These are phyloP conservation scores for Claviceps sp. DNA, from an alignment of 2,329 filamentous ascomycete genomes.

Conservation along the genomic window DNA sequence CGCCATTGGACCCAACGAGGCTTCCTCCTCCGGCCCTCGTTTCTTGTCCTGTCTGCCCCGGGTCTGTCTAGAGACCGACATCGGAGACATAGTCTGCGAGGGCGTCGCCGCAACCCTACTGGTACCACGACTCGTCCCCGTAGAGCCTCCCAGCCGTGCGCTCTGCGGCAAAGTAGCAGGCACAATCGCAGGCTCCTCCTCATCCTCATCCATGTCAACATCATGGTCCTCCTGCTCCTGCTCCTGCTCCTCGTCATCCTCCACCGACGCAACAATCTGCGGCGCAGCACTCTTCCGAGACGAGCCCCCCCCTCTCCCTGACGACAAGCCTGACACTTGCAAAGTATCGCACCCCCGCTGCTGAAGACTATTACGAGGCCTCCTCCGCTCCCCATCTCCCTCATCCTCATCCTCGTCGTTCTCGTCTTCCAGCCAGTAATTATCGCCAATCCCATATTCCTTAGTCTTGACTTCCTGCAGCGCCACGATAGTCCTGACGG, in stretches of 20 bases:
- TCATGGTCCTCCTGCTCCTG: constrained; percentile 14
- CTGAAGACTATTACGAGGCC: neutral
- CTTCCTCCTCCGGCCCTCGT: constrained; percentile 15
- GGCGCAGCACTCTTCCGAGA: constrained; percentile 11
- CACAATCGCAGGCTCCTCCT: constrained; percentile 1
- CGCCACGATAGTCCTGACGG: constrained; percentile 47
- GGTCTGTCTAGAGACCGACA: constrained; percentile 12
- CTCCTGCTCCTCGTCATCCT: constrained; percentile 11
- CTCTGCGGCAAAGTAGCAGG: constrained; percentile 1
- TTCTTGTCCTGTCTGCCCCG: constrained; percentile 19
- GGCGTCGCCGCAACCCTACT: constrained; percentile 12
- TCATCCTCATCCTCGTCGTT: constrained; percentile 15
- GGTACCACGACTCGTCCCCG: constrained; percentile 12
- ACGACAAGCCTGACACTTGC: neutral
- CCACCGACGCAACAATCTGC: constrained; percentile 21
- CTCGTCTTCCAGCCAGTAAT: constrained; percentile 58
- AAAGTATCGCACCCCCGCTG: neutral
- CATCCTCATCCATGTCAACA: constrained; percentile 8
- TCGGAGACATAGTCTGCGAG: constrained; percentile 16
- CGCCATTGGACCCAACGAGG: constrained; percentile 16
- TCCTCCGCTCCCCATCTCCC: neutral
- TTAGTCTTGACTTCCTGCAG: constrained; percentile 60
- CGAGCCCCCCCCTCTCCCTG: neutral
- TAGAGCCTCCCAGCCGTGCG: constrained; percentile 5
- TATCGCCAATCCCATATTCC: constrained; percentile 59